Conservation (phyloP, 75 land plant species). For the Azolla pinnata region DNA sequence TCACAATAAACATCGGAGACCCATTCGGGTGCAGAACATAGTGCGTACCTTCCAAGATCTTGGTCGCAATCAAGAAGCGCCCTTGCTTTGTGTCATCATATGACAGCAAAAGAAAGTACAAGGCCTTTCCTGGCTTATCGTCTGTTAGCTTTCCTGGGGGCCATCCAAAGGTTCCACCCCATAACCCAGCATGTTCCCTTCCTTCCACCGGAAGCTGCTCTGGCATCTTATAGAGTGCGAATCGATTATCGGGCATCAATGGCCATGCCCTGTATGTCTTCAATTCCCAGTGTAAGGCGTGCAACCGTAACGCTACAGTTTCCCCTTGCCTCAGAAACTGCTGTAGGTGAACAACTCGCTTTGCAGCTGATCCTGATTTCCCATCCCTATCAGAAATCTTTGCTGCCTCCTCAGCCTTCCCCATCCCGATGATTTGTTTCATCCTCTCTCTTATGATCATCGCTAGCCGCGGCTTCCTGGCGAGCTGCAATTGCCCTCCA, state of each 20-base stretch:
- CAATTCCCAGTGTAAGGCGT: constrained; percentile 47
- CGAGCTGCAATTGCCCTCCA: constrained; percentile 10
- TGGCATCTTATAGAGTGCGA: constrained; percentile 85
- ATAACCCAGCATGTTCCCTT: constrained; percentile 73
- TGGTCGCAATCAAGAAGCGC: constrained; percentile 67
- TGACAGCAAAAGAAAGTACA: constrained; percentile 76
- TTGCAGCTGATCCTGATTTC: constrained; percentile 29
- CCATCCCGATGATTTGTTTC: constrained; percentile 51
- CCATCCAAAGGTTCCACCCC: constrained; percentile 98
- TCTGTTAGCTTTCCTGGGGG: constrained; percentile 71
- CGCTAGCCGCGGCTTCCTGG: constrained; percentile 37
- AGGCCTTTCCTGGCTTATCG: constrained; percentile 80
- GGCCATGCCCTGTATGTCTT: constrained; percentile 80
- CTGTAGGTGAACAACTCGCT: constrained; percentile 37
- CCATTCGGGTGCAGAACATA: constrained; percentile 96
- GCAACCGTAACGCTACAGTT: constrained; percentile 48
- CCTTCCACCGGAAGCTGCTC: constrained; percentile 36
- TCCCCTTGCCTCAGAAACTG: constrained; percentile 57
- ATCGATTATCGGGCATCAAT: constrained; percentile 69
- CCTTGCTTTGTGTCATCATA: constrained; percentile 57
- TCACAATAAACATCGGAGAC: constrained; percentile 87
- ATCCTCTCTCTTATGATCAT: constrained; percentile 36
- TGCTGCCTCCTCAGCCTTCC: constrained; percentile 16
- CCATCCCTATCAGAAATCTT: constrained; percentile 22
- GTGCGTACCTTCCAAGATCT: constrained; percentile 86